A percentile compares a stretch with the other conserved stretches of the same genome.
These are phyloP conservation scores for Exophiala sp. DNA, from an alignment of 2,329 filamentous ascomycete genomes.

Conservation along the genomic window DNA sequence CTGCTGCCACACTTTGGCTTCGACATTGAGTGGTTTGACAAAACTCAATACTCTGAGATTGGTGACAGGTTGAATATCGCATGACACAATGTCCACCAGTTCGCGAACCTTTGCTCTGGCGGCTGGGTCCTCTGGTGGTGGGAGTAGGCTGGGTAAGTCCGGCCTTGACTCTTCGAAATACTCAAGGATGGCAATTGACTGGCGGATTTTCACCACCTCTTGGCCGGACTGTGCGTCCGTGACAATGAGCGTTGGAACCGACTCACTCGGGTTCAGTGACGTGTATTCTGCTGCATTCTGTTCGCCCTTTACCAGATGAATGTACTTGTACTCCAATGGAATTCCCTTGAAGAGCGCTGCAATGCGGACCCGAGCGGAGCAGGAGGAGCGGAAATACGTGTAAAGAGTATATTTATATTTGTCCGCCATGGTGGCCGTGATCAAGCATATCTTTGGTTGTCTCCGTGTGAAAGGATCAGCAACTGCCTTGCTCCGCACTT, in stretches of 20 bases:
- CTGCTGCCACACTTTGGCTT: conserved; percentile 50
- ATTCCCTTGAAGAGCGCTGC: conserved; percentile 56
- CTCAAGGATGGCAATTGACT: conserved; percentile 60
- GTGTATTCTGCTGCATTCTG: conserved; percentile 47
- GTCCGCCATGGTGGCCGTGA: not conserved
- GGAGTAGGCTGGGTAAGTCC: conserved; percentile 44
- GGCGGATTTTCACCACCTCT: conserved; percentile 45
- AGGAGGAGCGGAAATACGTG: conserved; percentile 62
- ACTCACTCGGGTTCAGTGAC: conserved; percentile 52
- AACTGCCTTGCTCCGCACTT: not conserved
- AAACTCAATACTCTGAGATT: conserved; percentile 54
- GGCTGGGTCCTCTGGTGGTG: conserved; percentile 37
- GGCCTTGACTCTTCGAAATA: conserved; percentile 58
- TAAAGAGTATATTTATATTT: conserved; percentile 43
- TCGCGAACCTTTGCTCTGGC: conserved; percentile 52
- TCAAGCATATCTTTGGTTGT: not conserved
- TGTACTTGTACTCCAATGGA: conserved; percentile 43
- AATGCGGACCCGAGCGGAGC: conserved; percentile 60
- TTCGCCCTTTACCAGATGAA: conserved; percentile 56
- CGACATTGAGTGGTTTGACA: conserved; percentile 45
- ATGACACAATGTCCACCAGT: conserved; percentile 53
- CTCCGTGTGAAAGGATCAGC: not conserved
- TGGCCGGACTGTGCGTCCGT: conserved; percentile 27
- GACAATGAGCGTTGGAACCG: conserved; percentile 54
- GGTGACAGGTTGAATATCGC: conserved; percentile 60